Evolutionary conservation across 345 rosid species (phyloP), one percentile per base, ranked within the genome.

Genomic region (Moringa oleifera): DNA sequence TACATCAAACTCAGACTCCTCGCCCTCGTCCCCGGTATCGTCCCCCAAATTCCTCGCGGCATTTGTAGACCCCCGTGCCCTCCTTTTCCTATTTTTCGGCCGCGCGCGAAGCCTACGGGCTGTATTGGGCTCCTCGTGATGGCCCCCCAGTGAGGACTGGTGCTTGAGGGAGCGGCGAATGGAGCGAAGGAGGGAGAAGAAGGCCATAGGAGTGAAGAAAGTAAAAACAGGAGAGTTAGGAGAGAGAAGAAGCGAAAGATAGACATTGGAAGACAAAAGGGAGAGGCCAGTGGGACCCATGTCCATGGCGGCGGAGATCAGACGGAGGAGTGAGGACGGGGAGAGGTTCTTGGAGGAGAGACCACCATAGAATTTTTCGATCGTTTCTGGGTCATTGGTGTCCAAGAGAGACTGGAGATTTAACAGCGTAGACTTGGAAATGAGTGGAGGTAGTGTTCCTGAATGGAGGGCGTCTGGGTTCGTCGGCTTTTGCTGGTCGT

Each of bases 161-260:
- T 61, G 77, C 77, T 85, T 93, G 72, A 86, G 77, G 45, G 80
- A 74, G 45, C 90, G 83, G 25, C 92, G 91, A 37, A 90, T 59
- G 25, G 92, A 86, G 23, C 86, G 85, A 20, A 93, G 90, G 18
- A 93, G 75, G 20, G 91, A 81, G 55, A 81, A 82, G 62, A 90
- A 88, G 20, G 84, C 76, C 52, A 93, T 61, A 0, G 97, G 97
- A 28, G 88, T 83, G 75, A 92, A 88, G 68, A 86, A 85, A 16
- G 91, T 80, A 78, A 86, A 79, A 55, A 86, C 91, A 16, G 96
- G 89, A 51, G 94, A 81, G 53, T 73, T 77, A 2, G 94, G 82
- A 4, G 82, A 74, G 17, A 87, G 86, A 45, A 90, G 83, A 57
- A 88, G 75, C 47, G 78, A 72, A 7, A 90, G 83, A 70, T 86